Evolutionary conservation across 305 asterid species (phyloP), one percentile per base, ranked within the genome.

Genomic region (Fraxinus angustifolia): DNA sequence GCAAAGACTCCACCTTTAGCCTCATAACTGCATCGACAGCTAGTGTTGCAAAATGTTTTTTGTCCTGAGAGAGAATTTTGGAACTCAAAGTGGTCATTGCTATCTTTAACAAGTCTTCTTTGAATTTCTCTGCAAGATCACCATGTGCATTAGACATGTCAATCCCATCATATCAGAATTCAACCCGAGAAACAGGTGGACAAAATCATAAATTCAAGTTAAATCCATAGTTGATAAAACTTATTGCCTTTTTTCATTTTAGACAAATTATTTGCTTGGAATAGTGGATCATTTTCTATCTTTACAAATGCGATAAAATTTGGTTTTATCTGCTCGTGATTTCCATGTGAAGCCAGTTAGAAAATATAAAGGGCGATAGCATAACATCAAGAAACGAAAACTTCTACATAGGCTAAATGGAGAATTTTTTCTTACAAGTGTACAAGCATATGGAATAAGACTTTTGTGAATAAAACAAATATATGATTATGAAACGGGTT

Each of bases 51-150:
- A 93, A 93, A 88, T 92, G 97, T 78, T 91, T 97, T 89, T 93
- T 93, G 87, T 95, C 98, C 83, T 92, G 99, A 58, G 99, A 92
- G 79, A 93, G 90, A 83, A 95, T 93, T 86, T 95, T 95, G 82
- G 99, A 93, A 79, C 99, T 95, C 92, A 95, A 86, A 71, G 97
- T 95, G 81, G 99, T 95, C 97, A 86, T 91, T 40, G 97, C 98
- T 76, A 95, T 93, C 90, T 92, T 93, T 94, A 95, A 87, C 82
- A 95, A 82, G 86, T 95, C 99, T 0, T 75, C 80, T 80, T 84
- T 91, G 85, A 93, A 95, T 88, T 91, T 93, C 84, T 91, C 97
- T 93, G 96, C 81, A 78, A 40, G 10, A 72, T 10, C 7, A 83
- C 4, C 73, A 65, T 21, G n/a, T 23, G 35, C 33, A 26, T 6